Evolutionary conservation across 2,329 filamentous ascomycete genomes (phyloP), one percentile per base, ranked within the genome.

Genomic region (Berkeleyomyces rouxiae): DNA sequence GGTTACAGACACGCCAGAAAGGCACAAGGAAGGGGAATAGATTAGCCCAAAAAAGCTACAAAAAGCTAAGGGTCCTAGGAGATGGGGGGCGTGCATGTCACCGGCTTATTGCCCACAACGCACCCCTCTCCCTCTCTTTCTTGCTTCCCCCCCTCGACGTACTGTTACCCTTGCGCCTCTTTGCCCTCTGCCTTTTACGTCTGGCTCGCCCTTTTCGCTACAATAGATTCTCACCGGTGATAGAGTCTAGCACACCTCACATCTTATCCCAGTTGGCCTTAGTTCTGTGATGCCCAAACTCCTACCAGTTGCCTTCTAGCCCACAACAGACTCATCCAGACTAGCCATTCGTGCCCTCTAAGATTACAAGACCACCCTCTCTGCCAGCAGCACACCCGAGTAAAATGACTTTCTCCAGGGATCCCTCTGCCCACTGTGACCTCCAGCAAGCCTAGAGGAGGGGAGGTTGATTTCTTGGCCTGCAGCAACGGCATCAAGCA

Each of bases 351-450:
- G 3, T n/a, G 5, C 3, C 16, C 3, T 2, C 11, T 46, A 13
- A 55, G 39, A 55, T 55, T 55, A 39, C 13, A 37, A 55, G 33
- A n/a, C 33, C 51, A 13, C 31, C 6, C 51, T 36, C 33, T 36
- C 51, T 55, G 51, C 51, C 43, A 60, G 23, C 31, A 36, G 23
- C 37, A 39, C 55, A 59, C 36, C 10, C 36, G 39, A 60, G 43
- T 60, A 60, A 60, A 36, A 60, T 60, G 42, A 47, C 43, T 7
- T 33, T 60, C 31, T 7, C 43, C 43, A 46, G n/a, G 58, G 58
- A 36, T 60, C 58, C 39, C 33, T 9, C 47, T 51, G 47, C 47
- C 47, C n/a, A 53, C 33, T 39, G 16, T 33, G 7, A 55, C 51
- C 31, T n/a, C 11, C n/a, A 55, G 31, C 39, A 43, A 43, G 42